These are phyloP conservation scores for Cryptosporidium canis DNA, from an alignment of 169 alveolate genomes.

Conservation along the genomic window DNA sequence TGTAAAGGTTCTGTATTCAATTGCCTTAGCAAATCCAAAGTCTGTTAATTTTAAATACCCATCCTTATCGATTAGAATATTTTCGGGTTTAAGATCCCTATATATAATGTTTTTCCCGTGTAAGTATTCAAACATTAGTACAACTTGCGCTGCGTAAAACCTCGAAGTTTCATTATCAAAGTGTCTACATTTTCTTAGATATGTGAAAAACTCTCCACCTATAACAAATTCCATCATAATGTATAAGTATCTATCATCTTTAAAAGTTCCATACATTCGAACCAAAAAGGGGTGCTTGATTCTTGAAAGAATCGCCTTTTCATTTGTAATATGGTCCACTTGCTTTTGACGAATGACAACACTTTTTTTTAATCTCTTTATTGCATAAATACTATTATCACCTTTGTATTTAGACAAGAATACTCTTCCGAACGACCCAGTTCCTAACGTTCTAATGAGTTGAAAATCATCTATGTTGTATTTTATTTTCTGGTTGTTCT, in stretches of 20 bases:
- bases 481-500: slow-evolving; percentile 2
- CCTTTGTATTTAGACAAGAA: slow-evolving; percentile 84
- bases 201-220: slow-evolving; percentile 96
- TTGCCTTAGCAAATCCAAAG: slow-evolving; percentile 99
- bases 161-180: slow-evolving; percentile 92
- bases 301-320: slow-evolving; percentile 89
- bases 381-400: slow-evolving; percentile 78
- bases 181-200: slow-evolving; percentile 90
- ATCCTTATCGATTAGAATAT: slow-evolving; percentile 93
- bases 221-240: slow-evolving; percentile 87
- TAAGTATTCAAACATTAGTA: slow-evolving; percentile 94
- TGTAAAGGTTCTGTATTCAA: slow-evolving; percentile 96
- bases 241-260: slow-evolving; percentile 79
- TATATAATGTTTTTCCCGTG: slow-evolving; percentile 92
- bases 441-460: slow-evolving; percentile 57
- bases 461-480: slow-evolving; percentile 72
- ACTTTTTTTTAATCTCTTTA: slow-evolving; percentile 84
- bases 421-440: slow-evolving; percentile 95
- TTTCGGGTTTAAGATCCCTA: slow-evolving; percentile 97
- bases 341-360: slow-evolving; percentile 85
- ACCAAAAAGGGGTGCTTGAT: slow-evolving; percentile 96
- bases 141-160: slow-evolving; percentile 94
- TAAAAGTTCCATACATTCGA: slow-evolving; percentile 83
- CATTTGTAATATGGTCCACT: slow-evolving; percentile 95
- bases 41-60: slow-evolving; percentile 98